phyloP scores from a whole-genome alignment of 2,329 filamentous ascomycete species.

The Pseudogymnoascus sp. region DNA sequence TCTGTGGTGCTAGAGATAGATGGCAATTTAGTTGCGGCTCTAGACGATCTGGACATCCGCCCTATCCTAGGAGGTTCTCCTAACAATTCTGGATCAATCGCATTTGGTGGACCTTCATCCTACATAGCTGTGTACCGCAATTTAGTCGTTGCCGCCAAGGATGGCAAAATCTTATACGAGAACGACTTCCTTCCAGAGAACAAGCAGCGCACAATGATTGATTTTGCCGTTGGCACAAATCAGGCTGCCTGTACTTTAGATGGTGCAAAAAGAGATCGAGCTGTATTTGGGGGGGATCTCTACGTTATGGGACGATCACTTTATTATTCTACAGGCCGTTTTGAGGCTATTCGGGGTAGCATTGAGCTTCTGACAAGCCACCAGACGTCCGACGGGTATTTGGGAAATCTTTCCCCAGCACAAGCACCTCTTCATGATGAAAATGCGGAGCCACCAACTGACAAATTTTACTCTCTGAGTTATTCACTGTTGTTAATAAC shows the following conservation, averaged over 20 bases:
- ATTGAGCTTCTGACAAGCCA: conserved; percentile 19
- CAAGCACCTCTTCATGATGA: conserved; percentile 16
- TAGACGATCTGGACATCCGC: conserved; percentile 13
- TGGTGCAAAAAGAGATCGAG: background rate
- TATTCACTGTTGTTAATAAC: conserved; percentile 18
- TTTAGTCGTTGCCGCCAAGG: conserved; percentile 12
- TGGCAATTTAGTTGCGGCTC: conserved; percentile 8
- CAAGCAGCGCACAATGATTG: conserved; percentile 15
- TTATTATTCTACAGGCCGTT: conserved; percentile 16
- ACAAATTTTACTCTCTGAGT: conserved; percentile 20
- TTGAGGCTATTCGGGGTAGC: conserved; percentile 17
- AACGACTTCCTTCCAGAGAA: conserved; percentile 13
- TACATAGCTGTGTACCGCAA: conserved; percentile 14
- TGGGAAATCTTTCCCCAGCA: conserved; percentile 19
- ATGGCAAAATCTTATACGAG: conserved; percentile 13
- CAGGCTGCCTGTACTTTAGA: conserved; percentile 14
- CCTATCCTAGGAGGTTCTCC: conserved; percentile 18
- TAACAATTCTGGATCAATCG: conserved; percentile 19
- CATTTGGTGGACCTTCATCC: conserved; percentile 17
- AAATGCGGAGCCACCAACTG: conserved; percentile 16
- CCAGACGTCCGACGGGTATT: conserved; percentile 16
- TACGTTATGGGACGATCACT: conserved; percentile 20
- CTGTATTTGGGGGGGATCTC: conserved; percentile 8
- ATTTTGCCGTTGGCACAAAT: conserved; percentile 19
- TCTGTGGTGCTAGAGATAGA: conserved; percentile 12